These are phyloP conservation scores for Castanospermum australe DNA, from an alignment of 306 rosid species.

Conservation along the genomic window DNA sequence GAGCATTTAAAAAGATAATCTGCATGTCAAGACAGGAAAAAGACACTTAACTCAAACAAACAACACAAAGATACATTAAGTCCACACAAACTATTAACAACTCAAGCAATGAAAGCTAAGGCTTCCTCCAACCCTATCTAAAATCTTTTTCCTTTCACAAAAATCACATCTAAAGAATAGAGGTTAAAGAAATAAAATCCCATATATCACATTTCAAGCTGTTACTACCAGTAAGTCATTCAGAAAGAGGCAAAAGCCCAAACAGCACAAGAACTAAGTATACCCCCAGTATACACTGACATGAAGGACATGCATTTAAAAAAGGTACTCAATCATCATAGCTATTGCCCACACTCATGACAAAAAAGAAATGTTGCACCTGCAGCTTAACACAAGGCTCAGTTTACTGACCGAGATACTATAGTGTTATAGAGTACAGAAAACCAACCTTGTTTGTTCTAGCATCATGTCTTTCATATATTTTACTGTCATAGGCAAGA, in stretches of 20 bases:
- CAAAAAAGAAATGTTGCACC: background rate
- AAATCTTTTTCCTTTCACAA: background rate
- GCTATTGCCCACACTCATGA: background rate
- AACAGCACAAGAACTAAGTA: background rate
- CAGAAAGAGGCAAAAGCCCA: background rate
- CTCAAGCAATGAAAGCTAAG: background rate
- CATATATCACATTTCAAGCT: background rate
- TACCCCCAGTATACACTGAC: background rate
- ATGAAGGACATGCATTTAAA: background rate
- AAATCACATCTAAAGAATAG: background rate
- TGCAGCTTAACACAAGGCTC: slow-evolving; percentile 18
- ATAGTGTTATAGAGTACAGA: slow-evolving; percentile 26
- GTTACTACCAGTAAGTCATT: slow-evolving; percentile 1
- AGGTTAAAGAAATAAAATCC: background rate
- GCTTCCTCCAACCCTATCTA: slow-evolving; percentile 18
- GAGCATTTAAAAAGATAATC: slow-evolving; percentile 15
- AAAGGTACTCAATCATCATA: slow-evolving; percentile 16
- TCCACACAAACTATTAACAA: background rate
- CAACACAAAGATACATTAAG: slow-evolving; percentile 2
- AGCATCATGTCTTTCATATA: slow-evolving; percentile 60
- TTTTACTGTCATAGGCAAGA: slow-evolving; percentile 56
- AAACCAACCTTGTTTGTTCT: slow-evolving; percentile 69
- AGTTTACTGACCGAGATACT: slow-evolving; percentile 18
- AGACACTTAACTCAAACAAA: background rate
- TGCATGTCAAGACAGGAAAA: slow-evolving; percentile 4